Evolutionary conservation across 139 green algal genomes (phyloP), one percentile per base, ranked within the genome.

Genomic region (Pseudopediastrum boryanum): DNA sequence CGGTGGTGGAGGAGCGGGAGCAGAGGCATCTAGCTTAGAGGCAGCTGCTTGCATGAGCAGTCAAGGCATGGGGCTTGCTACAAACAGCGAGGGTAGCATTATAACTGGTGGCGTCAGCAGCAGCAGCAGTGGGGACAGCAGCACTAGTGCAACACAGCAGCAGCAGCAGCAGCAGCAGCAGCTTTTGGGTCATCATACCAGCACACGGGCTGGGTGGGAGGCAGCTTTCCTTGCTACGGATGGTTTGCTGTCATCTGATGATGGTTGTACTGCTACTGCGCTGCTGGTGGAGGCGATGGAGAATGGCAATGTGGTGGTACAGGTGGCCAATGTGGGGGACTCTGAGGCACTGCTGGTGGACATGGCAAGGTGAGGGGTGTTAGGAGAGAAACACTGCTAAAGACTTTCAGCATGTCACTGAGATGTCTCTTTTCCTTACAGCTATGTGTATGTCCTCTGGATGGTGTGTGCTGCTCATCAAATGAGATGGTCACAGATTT

Each of bases 311-410:
- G 29, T 71, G 41, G 33, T 72, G 51, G 13, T 80, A 52, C 75
- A 86, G 75, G 69, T 71, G n/a, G 84, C 86, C 39, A 91, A 91
- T 38, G 86, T 91, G 33, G 86, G 86, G 4, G 86, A 91, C 76
- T 85, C 72, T 25, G 81, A 75, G 43, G 86, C 82, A 3, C 12
- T 91, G 27, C 64, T 89, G 2, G 77, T 91, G 33, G 64, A 86
- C 68, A 31, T 85, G 21, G 72, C 58, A 12, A 63, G 42, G 80
- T 85, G 59, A 27, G 65, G 59, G 43, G 8, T 29, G n/a, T 16
- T 2, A 13, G 61, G 6, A 48, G 6, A 39, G 0, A 16, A 69
- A 41, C 23, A 8, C 27, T 31, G 27, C 7, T 27, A 31, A 9
- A n/a, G 23, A 27, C 33, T 9, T 19, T 19, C 56, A 27, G 56